Base-by-base conservation (phyloP, 768 basidiomycete genomes). In the Leucocoprinus birnbaumii region DNA sequence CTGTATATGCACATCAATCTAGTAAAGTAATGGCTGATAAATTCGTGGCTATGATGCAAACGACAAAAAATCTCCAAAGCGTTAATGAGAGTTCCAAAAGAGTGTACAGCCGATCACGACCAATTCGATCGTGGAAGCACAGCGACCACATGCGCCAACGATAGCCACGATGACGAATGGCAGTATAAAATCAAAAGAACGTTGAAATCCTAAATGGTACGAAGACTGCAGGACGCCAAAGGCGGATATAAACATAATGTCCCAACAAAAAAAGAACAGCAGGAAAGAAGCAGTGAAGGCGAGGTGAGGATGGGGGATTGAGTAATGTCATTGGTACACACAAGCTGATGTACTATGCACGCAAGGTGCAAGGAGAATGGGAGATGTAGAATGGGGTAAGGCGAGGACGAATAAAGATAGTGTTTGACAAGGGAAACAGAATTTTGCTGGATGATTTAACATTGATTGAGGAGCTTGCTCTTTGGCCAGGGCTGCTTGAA, bases 401-500 rank as follows among this genome's bases (percentile, higher is more conserved):
- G 48, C 13, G 42, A 35, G 38, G 51, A 22, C 21, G 43, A 19
- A 27, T 18, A 22, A 41, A 10, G 19, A 26, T 27, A 21, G 16
- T 18, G n/a, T 10, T 43, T 19, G 22, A 41, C 49, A 50, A 13
- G 43, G 26, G 25, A 42, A 14, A 14, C 14, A 14, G 40, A 4
- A 13, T 16, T 43, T 27, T 18, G 4, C 13, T 34, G 18, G 18
- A n/a, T 14, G 31, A 6, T 31, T 49, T 66, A 85, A 68, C 89
- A 91, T 62, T 83, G 70, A 26, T 75, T 80, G 18, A 86, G 65
- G 62, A 85, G 79, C 10, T 61, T 73, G 70, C 78, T 91, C 73
- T 83, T 89, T 4, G 91, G 91, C 64, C 81, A 84, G 9, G 81
- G 65, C 66, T 91, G 85, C 41, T 76, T 72, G 60, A 70, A 90